A percentile compares a stretch with the other conserved stretches of the same genome.
phyloP scores from a whole-genome alignment of 148 eudicot genomes.

The Fagopyrum tataricum region DNA sequence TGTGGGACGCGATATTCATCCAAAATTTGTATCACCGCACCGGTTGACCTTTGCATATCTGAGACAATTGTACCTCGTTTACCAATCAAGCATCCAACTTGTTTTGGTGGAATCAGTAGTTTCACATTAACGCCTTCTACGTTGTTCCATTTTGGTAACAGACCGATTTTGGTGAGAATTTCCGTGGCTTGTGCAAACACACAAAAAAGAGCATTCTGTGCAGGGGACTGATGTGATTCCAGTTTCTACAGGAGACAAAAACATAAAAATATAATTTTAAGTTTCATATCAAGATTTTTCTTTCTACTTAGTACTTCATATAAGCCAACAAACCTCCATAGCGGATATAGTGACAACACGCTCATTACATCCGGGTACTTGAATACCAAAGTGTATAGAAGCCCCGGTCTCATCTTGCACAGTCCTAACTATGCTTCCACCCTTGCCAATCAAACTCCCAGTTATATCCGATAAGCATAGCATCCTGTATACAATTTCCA shows the following conservation, averaged over 20 bases:
- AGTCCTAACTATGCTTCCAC: constrained; percentile 26
- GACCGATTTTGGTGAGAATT: constrained; percentile 12
- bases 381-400: constrained; percentile 23
- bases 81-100: constrained; percentile 24
- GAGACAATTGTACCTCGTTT: constrained; percentile 21
- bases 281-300: background rate
- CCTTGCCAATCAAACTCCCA: constrained; percentile 40
- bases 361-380: constrained; percentile 23
- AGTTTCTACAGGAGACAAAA: constrained; percentile 22
- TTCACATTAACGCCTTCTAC: constrained; percentile 26
- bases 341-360: constrained; percentile 35
- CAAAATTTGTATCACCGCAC: constrained; percentile 26
- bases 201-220: constrained; percentile 41
- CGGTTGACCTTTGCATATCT: constrained; percentile 21
- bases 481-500: constrained; percentile 33
- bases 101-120: constrained; percentile 29
- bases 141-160: constrained; percentile 12
- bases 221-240: constrained; percentile 28
- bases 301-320: background rate
- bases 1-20: constrained; percentile 18
- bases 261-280: background rate
- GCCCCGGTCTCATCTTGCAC: constrained; percentile 43
- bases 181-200: constrained; percentile 26
- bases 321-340: constrained; percentile 28
- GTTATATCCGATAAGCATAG: constrained; percentile 27